Evolutionary conservation across 805 yeast genomes (phyloP), one percentile per base, ranked within the genome.

Genomic region (Saccharomycopsis sp.): DNA sequence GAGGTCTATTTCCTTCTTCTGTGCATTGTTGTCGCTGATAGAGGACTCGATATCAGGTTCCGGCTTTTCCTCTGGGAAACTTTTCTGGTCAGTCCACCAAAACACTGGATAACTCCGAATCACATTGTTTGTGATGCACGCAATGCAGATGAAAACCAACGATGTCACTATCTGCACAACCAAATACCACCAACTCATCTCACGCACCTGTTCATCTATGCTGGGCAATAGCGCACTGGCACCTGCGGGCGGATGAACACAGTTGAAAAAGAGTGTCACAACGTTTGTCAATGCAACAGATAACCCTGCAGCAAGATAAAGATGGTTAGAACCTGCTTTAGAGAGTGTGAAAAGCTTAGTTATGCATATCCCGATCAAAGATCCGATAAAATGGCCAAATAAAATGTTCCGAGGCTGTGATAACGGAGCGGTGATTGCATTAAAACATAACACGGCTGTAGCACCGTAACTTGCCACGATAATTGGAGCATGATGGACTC

Each of bases 231-330:
- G 65, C 0, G 89, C 88, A 8, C 85, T 77, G 0, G 89, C 89
- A 1, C 90, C 90, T 1, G 85, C 84, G 0, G 90, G 90, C 0
- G 90, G 90, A 66, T 85, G 89, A 1, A 83, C 79, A 59, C 84
- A 78, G 61, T 82, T 82, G 3, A 76, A 68, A 0, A 82, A 61
- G 14, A 78, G 69, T 86, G 83, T 83, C 1, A 71, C 68, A 9
- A 80, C 82, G 7, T 85, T 78, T 1, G 85, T 64, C 3, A 81
- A 59, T 0, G 78, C 85, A 5, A 83, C 86, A 44, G 83, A 72
- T 34, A 85, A 65, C 0, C 86, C 85, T 1, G 84, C 89, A 17
- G 78, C 74, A 7, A 81, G 73, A 79, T 85, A 85, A 61, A 79
- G 73, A 67, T 81, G 73, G 25, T 76, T 71, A 47, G 71, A 68